phyloP scores from a whole-genome alignment of 768 basidiomycete genomes.

The Rubroboletus pulcherrimus region DNA sequence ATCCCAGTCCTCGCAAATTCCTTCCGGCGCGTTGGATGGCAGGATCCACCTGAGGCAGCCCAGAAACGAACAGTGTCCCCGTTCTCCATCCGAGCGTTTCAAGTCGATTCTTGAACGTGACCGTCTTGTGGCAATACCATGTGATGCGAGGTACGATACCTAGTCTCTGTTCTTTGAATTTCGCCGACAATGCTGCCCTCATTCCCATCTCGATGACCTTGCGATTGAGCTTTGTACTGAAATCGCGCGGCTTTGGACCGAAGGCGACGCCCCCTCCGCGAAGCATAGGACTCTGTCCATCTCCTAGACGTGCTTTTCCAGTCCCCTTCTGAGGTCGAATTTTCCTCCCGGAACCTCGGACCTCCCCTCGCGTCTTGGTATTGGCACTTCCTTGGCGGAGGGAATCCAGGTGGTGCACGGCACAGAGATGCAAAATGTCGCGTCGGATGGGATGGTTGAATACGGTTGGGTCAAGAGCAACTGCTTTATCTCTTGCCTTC shows the following conservation, averaged over 20 bases:
- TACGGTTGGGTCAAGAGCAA: conserved; percentile 72
- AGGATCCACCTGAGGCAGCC: conserved; percentile 48
- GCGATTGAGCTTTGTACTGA: conserved; percentile 86
- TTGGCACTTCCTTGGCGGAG: conserved; percentile 89
- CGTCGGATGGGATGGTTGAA: conserved; percentile 86
- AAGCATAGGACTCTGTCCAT: conserved; percentile 81
- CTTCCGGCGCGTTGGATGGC: conserved; percentile 58
- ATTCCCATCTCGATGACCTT: conserved; percentile 93
- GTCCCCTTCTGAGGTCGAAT: conserved; percentile 89
- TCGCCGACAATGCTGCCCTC: conserved; percentile 82
- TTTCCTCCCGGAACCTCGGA: conserved; percentile 85
- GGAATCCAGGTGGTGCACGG: conserved; percentile 81
- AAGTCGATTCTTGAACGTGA: conserved; percentile 58
- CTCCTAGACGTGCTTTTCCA: conserved; percentile 87
- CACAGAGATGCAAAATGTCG: conserved; percentile 91
- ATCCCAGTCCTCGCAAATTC: conserved; percentile 69
- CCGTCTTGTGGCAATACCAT: conserved; percentile 74
- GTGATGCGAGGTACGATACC: conserved; percentile 70
- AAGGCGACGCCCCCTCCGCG: conserved; percentile 91
- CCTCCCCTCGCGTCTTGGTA: conserved; percentile 90
- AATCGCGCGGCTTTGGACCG: conserved; percentile 88
- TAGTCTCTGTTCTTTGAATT: conserved; percentile 69
- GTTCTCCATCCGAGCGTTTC: conserved; percentile 63
- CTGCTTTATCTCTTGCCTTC: conserved; percentile 43
- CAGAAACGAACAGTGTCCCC: conserved; percentile 70